Conservation (phyloP, 2,329 filamentous ascomycete species). For the Aspergillus pseudonomiae region DNA sequence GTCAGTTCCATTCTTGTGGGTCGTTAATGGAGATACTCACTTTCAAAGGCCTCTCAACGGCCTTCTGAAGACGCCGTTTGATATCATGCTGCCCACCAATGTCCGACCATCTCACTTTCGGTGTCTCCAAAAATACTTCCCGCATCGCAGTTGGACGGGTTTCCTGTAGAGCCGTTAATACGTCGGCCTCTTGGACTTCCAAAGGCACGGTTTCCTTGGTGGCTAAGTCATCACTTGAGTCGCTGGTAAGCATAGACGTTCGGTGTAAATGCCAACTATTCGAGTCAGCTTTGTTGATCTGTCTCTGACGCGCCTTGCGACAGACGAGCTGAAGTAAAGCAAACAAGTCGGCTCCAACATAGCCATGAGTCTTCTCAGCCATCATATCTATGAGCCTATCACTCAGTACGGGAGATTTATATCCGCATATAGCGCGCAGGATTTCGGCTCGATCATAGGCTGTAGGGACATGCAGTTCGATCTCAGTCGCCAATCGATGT, state of each 20-base stretch:
- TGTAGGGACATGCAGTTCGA: conserved; percentile 79
- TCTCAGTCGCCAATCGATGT: conserved; percentile 66
- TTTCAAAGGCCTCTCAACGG: conserved; percentile 62
- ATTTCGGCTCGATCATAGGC: conserved; percentile 72
- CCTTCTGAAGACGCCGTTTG: conserved; percentile 67
- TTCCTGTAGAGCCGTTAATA: conserved; percentile 60
- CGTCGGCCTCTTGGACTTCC: conserved; percentile 38
- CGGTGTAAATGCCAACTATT: not conserved
- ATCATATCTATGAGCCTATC: conserved; percentile 62
- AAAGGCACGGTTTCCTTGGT: conserved; percentile 28
- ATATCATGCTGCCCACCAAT: conserved; percentile 83
- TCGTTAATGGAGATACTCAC: conserved; percentile 33
- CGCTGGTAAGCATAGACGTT: not conserved
- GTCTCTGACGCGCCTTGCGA: conserved; percentile 42
- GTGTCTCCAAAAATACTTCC: conserved; percentile 85
- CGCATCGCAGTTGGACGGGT: conserved; percentile 85
- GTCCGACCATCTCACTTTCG: conserved; percentile 81
- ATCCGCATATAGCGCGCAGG: conserved; percentile 60
- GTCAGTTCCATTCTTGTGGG: not conserved
- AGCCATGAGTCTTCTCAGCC: conserved; percentile 80
- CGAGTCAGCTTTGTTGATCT: conserved; percentile 21
- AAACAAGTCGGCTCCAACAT: conserved; percentile 76
- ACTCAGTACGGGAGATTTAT: conserved; percentile 51
- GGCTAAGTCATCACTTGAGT: conserved; percentile 2
- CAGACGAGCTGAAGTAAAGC: conserved; percentile 62